A percentile compares a stretch with the other conserved stretches of the same genome.
phyloP scores from a whole-genome alignment of 768 basidiomycete species.

The Astraeus odoratus region DNA sequence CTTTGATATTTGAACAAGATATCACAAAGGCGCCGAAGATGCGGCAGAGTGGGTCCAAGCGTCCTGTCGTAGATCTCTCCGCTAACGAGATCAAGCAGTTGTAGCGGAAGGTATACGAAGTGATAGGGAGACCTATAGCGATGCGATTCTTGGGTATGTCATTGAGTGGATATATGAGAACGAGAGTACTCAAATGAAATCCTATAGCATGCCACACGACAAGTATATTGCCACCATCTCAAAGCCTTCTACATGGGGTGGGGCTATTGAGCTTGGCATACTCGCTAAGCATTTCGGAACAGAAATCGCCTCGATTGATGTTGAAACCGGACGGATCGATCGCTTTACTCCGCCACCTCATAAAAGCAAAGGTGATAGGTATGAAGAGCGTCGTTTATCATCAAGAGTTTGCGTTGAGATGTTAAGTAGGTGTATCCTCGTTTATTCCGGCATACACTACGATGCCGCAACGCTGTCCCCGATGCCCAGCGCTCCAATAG shows the following conservation, averaged over 20 bases:
- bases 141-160: conserved; percentile 78
- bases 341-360: conserved; percentile 56
- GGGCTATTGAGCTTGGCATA: conserved; percentile 88
- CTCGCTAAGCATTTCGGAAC: conserved; percentile 76
- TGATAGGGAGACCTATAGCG: conserved; percentile 68
- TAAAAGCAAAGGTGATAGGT: conserved; percentile 30
- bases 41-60: conserved; percentile 56
- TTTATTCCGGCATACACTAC: conserved; percentile 97
- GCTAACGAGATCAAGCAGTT: conserved; percentile 41
- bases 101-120: conserved; percentile 75
- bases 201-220: conserved; percentile 43
- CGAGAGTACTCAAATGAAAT: conserved; percentile 1
- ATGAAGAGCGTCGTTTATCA: neutral
- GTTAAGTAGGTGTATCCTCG: conserved; percentile 52
- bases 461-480: conserved; percentile 86
- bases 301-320: conserved; percentile 87
- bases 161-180: neutral
- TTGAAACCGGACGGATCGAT: conserved; percentile 88
- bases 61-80: neutral
- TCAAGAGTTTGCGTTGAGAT: neutral
- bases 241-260: conserved; percentile 83
- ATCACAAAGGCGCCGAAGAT: conserved; percentile 63
- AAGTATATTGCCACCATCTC: conserved; percentile 79
- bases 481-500: conserved; percentile 61
- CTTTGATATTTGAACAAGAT: conserved; percentile 79